Evolutionary conservation across 805 yeast species (phyloP).

Genomic region (Barnettozyma sucrosica): DNA sequence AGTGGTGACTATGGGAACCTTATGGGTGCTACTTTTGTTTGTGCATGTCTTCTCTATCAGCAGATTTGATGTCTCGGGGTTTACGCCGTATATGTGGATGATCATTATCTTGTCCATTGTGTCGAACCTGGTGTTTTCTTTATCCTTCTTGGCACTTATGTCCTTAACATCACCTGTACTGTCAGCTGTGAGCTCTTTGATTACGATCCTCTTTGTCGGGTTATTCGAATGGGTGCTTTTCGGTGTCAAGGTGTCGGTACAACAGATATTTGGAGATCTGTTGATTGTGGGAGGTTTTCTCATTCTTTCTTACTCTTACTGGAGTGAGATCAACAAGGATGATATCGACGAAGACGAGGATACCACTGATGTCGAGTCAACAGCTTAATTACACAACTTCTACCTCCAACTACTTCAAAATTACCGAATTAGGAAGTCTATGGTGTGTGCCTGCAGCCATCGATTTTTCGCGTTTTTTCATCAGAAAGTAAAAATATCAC

Average conservation of each 20-base stretch:
- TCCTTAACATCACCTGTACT: constrained; percentile 82
- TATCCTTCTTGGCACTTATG: constrained; percentile 69
- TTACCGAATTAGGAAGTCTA: constrained; percentile 1
- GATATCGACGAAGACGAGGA: constrained; percentile 30
- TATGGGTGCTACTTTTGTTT: constrained; percentile 43
- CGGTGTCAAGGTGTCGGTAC: constrained; percentile 46
- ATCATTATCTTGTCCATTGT: constrained; percentile 48
- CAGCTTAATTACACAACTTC: too few species aligned
- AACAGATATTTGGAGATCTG: constrained; percentile 63
- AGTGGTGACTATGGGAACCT: constrained; percentile 40
- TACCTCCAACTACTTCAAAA: neutral
- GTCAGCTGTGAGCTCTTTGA: constrained; percentile 60
- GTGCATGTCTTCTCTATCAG: constrained; percentile 53
- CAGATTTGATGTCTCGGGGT: constrained; percentile 44
- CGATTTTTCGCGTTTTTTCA: constrained; percentile 1
- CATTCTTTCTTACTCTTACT: constrained; percentile 56
- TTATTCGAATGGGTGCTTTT: constrained; percentile 65
- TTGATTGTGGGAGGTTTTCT: constrained; percentile 66
- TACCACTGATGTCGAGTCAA: constrained; percentile 11
- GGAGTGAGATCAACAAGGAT: constrained; percentile 53
- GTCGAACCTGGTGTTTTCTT: constrained; percentile 63
- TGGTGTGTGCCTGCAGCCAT: neutral
- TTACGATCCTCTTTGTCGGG: constrained; percentile 78
- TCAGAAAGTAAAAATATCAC: neutral
- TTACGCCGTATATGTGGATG: constrained; percentile 27